Evolutionary conservation across 192 early-diverging fungal genomes (phyloP), one percentile per base, ranked within the genome.

Genomic region (Geranomyces variabilis): DNA sequence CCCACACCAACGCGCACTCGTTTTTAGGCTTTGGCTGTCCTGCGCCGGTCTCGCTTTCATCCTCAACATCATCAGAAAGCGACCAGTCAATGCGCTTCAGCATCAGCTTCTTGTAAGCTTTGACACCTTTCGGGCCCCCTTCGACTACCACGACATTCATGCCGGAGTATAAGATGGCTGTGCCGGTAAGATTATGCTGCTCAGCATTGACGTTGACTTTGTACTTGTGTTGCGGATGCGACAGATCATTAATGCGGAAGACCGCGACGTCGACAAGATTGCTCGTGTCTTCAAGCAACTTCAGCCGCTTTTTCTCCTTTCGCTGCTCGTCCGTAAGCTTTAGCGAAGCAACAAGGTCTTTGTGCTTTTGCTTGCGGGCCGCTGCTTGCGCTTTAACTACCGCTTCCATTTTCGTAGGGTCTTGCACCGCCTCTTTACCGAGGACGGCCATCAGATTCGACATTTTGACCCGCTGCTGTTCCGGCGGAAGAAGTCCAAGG

Each of bases 31-130:
- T 81, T 21, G 81, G 65, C 30, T 75, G 81, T 21, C 56, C 63
- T 13, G 10, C 73, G n/a, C 28, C 1, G 24, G 55, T 60, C 29
- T 77, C 76, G 29, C 31, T 26, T 1, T 82, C 87, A 15, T 77
- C 84, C 29, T 71, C 71, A 29, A 79, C 76, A 69, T 87, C 68
- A 41, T 80, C 70, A 64, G 86, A 49, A 31, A 36, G 31, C n/a
- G 83, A 80, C 97, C 97, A 99, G 75, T 98, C 89, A 70, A 99
- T 98, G 21, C 97, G 86, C 30, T 92, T 78, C 14, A 97, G 83
- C 97, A 99, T 95, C 24, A 99, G 81, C 69, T 96, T 95, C 77
- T 97, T 99, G 84, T 95, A 99, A 34, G 88, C 85, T 69, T 93
- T 93, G 70, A 97, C 84, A 1, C 85, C 88, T 73, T 96, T 94